Conservation (phyloP, 306 rosid genomes). For the Vigna nakashimae region DNA sequence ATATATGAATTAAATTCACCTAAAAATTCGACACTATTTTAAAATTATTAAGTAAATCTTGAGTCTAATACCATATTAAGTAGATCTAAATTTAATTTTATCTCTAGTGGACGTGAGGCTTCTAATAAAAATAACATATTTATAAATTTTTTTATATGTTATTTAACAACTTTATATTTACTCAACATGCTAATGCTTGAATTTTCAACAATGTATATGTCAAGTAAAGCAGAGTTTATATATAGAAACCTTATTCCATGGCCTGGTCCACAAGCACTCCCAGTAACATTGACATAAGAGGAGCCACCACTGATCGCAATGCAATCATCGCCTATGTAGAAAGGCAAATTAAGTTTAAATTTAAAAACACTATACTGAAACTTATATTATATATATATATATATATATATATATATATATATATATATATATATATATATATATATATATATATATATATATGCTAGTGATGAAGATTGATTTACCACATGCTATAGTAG, state of each 20-base stretch:
- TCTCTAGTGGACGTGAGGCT: rapidly evolving
- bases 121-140: too few relatives aligned
- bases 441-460: not conserved
- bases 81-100: rapidly evolving
- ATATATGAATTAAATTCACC: too few relatives aligned
- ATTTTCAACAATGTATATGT: too few relatives aligned
- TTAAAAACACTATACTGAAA: not conserved
- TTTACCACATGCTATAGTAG: slow-evolving; percentile 47
- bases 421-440: not conserved
- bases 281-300: slow-evolving; percentile 41
- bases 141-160: too few relatives aligned
- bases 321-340: slow-evolving; percentile 57
- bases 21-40: too few relatives aligned
- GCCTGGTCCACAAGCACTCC: slow-evolving; percentile 59
- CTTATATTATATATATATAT: not conserved
- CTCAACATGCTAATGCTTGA: too few relatives aligned
- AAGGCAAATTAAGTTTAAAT: not conserved
- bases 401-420: not conserved
- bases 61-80: too few relatives aligned
- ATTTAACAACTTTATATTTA: too few relatives aligned
- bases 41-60: too few relatives aligned
- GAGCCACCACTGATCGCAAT: slow-evolving; percentile 42
- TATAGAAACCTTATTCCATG: slow-evolving; percentile 52
- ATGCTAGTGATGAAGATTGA: not conserved
- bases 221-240: too few relatives aligned